Evolutionary conservation across 2,329 filamentous ascomycete species (phyloP).

Genomic region (Akanthomyces uredinophilus): DNA sequence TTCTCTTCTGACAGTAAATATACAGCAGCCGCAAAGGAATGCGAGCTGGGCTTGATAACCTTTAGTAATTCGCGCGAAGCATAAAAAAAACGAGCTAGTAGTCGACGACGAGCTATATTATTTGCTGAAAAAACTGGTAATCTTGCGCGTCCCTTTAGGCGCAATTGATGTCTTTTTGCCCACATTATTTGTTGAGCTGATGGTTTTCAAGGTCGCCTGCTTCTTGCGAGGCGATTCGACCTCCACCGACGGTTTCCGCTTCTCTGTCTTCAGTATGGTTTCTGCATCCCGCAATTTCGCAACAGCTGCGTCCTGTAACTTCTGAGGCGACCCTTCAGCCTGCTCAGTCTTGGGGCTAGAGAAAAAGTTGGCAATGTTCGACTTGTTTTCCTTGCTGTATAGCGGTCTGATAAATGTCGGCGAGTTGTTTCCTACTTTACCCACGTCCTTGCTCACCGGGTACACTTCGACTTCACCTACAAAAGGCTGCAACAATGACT

Average conservation of each 20-base stretch:
- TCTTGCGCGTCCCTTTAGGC: slow-evolving; percentile 6
- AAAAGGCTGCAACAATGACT: slow-evolving; percentile 74
- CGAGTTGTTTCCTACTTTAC: slow-evolving; percentile 90
- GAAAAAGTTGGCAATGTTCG: slow-evolving; percentile 93
- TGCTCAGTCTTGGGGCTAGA: not conserved
- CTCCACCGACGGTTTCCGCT: not conserved
- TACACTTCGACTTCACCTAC: slow-evolving; percentile 77
- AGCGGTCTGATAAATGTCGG: slow-evolving; percentile 77
- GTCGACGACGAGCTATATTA: too few species aligned
- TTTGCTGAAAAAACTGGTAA: not conserved
- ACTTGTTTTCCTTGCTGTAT: slow-evolving; percentile 81
- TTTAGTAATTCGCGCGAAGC: too few species aligned
- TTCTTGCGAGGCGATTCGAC: not conserved
- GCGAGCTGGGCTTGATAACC: too few species aligned
- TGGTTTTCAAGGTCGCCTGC: not conserved
- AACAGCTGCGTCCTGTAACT: not conserved
- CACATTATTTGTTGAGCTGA: slow-evolving; percentile 4
- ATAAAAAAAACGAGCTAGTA: too few species aligned
- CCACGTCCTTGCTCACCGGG: slow-evolving; percentile 80
- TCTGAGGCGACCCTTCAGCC: not conserved
- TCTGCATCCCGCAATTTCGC: too few species aligned
- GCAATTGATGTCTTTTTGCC: not conserved
- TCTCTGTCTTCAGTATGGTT: not conserved
- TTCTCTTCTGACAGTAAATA: too few species aligned
- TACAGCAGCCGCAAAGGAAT: too few species aligned